Conservation (phyloP, 2,329 filamentous ascomycete species). For the Aspergillus chevalieri region DNA sequence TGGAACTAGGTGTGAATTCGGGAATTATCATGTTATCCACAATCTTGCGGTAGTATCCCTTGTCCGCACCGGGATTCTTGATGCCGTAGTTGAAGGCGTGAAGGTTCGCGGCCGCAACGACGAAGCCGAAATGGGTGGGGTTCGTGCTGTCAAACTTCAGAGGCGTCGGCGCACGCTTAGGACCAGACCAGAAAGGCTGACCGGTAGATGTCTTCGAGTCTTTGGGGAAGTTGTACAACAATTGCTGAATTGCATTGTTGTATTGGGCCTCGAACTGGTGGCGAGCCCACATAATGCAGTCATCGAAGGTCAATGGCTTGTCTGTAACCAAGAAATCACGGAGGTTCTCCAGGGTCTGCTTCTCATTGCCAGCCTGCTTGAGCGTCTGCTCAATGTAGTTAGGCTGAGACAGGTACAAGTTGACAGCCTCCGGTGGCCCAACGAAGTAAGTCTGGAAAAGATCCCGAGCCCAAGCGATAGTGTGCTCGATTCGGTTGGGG, state of each 20-base stretch:
- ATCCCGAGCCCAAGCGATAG: slow-evolving; percentile 95
- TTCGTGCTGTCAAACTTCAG: slow-evolving; percentile 83
- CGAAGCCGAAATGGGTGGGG: slow-evolving; percentile 78
- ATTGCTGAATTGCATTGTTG: slow-evolving; percentile 91
- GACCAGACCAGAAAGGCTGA: slow-evolving; percentile 94
- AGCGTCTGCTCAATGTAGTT: slow-evolving; percentile 82
- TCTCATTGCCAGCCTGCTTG: slow-evolving; percentile 92
- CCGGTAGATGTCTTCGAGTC: slow-evolving; percentile 83
- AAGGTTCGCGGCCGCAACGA: slow-evolving; percentile 81
- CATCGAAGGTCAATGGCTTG: slow-evolving; percentile 85
- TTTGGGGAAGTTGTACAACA: slow-evolving; percentile 95
- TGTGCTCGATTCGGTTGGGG: slow-evolving; percentile 97
- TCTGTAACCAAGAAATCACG: slow-evolving; percentile 86
- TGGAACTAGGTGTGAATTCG: slow-evolving; percentile 83
- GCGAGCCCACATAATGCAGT: slow-evolving; percentile 94
- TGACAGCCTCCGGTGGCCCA: slow-evolving; percentile 87
- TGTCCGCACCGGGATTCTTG: slow-evolving; percentile 68
- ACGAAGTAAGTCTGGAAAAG: slow-evolving; percentile 92
- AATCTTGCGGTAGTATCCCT: slow-evolving; percentile 68
- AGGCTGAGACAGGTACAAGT: slow-evolving; percentile 84
- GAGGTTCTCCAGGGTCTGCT: slow-evolving; percentile 83
- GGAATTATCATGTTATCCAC: slow-evolving; percentile 91
- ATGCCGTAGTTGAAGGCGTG: slow-evolving; percentile 98
- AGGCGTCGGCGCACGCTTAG: slow-evolving; percentile 89
- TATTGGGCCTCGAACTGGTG: slow-evolving; percentile 94